These are phyloP conservation scores for Coriolopsis trogii DNA, from an alignment of 1,284 basidiomycete genomes.

Conservation along the genomic window DNA sequence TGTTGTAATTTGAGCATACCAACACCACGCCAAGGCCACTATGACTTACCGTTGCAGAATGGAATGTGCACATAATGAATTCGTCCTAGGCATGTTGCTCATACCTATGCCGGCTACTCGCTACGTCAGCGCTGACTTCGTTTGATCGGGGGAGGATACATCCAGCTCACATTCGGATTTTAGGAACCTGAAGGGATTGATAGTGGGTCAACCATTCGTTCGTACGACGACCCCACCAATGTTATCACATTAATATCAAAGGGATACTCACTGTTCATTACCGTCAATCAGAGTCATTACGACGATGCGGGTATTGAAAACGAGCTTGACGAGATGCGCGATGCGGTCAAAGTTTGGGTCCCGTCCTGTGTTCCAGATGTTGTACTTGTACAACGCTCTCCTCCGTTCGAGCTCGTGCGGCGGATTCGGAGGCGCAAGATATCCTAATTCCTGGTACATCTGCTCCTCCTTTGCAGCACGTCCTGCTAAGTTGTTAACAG, in stretches of 20 bases:
- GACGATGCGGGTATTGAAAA: constrained; percentile 90
- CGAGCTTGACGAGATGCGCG: constrained; percentile 86
- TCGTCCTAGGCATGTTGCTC: constrained; percentile 57
- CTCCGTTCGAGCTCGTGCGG: constrained; percentile 80
- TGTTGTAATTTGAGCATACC: constrained; percentile 32
- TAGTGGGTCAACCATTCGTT: too few species aligned
- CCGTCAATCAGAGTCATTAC: constrained; percentile 83
- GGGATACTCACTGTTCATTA: constrained; percentile 68
- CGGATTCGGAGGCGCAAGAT: constrained; percentile 79
- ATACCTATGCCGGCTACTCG: constrained; percentile 62
- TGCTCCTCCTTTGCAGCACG: constrained; percentile 67
- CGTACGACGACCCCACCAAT: too few species aligned
- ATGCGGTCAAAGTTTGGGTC: constrained; percentile 95
- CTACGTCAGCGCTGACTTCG: neutral
- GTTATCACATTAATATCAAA: constrained; percentile 2
- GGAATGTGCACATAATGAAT: constrained; percentile 83
- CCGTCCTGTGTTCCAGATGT: constrained; percentile 82
- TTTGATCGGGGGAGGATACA: neutral
- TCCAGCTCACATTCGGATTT: constrained; percentile 75
- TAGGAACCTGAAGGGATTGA: constrained; percentile 65
- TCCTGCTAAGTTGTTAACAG: constrained; percentile 38
- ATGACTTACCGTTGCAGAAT: constrained; percentile 74
- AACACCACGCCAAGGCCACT: neutral
- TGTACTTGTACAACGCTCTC: constrained; percentile 82
- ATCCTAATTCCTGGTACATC: constrained; percentile 62